Evolutionary conservation across 2,329 filamentous ascomycete genomes (phyloP).

Genomic region (Fusarium siculi): DNA sequence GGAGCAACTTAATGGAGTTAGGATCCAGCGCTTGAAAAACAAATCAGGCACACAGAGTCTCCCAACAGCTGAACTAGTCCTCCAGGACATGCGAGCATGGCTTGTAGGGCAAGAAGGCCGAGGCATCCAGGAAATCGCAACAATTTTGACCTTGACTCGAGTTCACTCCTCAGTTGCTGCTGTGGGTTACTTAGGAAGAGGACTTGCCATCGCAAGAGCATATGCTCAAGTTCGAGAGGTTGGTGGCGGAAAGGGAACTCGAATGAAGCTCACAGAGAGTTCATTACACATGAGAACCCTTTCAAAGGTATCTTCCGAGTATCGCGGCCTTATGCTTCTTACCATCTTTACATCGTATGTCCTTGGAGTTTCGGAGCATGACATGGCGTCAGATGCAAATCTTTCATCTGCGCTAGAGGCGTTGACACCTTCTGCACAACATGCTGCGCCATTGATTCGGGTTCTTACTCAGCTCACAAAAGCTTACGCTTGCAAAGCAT

Average conservation of each 20-base stretch:
- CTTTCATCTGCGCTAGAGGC: conserved; percentile 38
- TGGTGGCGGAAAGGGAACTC: conserved; percentile 54
- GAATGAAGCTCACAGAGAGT: conserved; percentile 61
- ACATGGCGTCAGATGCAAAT: conserved; percentile 15
- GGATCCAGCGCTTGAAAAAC: conserved; percentile 75
- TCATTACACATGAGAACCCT: conserved; percentile 68
- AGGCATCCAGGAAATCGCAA: conserved; percentile 75
- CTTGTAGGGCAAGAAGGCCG: conserved; percentile 73
- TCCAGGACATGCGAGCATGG: conserved; percentile 71
- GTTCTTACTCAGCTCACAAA: conserved; percentile 70
- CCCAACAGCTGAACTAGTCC: conserved; percentile 77
- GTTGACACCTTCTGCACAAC: conserved; percentile 49
- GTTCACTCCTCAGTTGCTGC: conserved; percentile 66
- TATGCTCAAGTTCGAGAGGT: conserved; percentile 68
- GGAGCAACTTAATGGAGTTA: conserved; percentile 71
- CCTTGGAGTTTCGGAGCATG: conserved; percentile 65
- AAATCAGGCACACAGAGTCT: conserved; percentile 77
- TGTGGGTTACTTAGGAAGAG: conserved; percentile 64
- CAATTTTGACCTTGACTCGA: conserved; percentile 74
- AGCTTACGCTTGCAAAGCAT: conserved; percentile 63
- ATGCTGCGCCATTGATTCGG: conserved; percentile 60
- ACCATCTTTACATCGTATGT: conserved; percentile 64
- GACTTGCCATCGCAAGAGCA: conserved; percentile 65
- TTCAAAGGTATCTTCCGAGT: conserved; percentile 65
- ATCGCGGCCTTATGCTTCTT: conserved; percentile 67